phyloP scores from a whole-genome alignment of 768 basidiomycete genomes.

The Xerocomellus dryophilus region DNA sequence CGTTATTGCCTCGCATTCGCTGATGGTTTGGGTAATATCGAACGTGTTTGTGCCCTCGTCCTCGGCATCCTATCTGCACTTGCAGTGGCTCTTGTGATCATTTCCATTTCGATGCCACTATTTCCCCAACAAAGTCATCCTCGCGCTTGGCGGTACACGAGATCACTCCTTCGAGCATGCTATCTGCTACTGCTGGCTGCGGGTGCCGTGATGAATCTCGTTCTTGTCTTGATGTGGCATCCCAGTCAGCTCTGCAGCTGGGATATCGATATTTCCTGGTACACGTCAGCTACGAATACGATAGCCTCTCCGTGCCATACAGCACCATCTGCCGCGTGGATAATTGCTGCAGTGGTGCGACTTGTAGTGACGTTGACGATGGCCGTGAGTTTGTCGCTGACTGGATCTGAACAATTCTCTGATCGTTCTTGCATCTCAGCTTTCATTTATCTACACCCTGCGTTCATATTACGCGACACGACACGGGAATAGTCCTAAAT shows the following conservation, averaged over 20 bases:
- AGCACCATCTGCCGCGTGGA: conserved; percentile 48
- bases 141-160: conserved; percentile 11
- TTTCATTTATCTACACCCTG: conserved; percentile 21
- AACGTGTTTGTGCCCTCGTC: conserved; percentile 35
- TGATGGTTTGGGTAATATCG: conserved; percentile 41
- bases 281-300: conserved; percentile 33
- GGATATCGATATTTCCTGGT: conserved; percentile 70
- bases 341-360: conserved; percentile 50
- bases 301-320: conserved; percentile 15
- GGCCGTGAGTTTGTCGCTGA: conserved; percentile 44
- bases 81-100: conserved; percentile 24
- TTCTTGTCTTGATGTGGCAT: conserved; percentile 54
- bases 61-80: conserved; percentile 25
- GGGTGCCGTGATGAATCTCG: conserved; percentile 55
- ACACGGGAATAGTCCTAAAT: conserved; percentile 13
- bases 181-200: conserved; percentile 48
- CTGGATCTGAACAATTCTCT: not conserved
- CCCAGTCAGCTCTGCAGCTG: conserved; percentile 51
- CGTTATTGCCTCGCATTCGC: conserved; percentile 65
- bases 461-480: conserved; percentile 14
- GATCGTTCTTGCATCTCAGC: conserved; percentile 14
- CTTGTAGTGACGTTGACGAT: conserved; percentile 49
- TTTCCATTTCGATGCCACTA: conserved; percentile 41
- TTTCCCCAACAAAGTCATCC: conserved; percentile 26
- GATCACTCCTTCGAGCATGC: conserved; percentile 36